phyloP scores from a whole-genome alignment of 2,329 filamentous ascomycete species.

The Apiospora rasikravindrae region DNA sequence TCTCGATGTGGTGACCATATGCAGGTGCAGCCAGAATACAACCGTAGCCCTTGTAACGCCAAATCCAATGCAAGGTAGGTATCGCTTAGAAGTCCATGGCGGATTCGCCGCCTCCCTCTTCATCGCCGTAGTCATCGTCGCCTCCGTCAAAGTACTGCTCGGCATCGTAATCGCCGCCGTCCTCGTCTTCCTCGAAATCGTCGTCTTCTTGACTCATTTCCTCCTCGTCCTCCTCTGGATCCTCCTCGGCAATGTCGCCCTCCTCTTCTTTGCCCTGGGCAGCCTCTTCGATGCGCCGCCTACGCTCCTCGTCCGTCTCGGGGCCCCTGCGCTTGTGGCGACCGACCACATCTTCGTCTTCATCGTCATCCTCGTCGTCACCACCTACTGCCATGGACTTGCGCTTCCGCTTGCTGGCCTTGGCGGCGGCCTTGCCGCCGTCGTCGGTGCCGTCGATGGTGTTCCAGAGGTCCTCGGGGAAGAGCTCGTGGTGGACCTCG shows the following conservation, averaged over 20 bases:
- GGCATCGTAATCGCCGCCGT: slow-evolving; percentile 65
- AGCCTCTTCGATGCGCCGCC: slow-evolving; percentile 38
- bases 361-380: slow-evolving; percentile 40
- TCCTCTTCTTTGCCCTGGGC: slow-evolving; percentile 44
- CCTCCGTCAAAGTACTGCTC: slow-evolving; percentile 66
- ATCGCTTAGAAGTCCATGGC: slow-evolving; percentile 19
- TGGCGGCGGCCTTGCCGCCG: slow-evolving; percentile 34
- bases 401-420: slow-evolving; percentile 43
- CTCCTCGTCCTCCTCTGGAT: slow-evolving; percentile 51
- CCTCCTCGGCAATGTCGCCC: slow-evolving; percentile 39
- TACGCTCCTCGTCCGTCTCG: slow-evolving; percentile 42
- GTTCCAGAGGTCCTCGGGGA: slow-evolving; percentile 60
- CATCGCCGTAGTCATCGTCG: slow-evolving; percentile 58
- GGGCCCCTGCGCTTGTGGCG: slow-evolving; percentile 28
- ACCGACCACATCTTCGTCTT: slow-evolving; percentile 30
- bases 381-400: slow-evolving; percentile 51
- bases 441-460: slow-evolving; percentile 53
- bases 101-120: slow-evolving; percentile 50
- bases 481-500: slow-evolving; percentile 56
- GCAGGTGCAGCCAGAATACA: neutral
- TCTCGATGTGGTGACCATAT: neutral
- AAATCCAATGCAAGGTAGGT: slow-evolving; percentile 6
- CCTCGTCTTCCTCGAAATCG: slow-evolving; percentile 59
- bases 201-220: slow-evolving; percentile 51
- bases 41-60: neutral